Base-by-base conservation (phyloP, 2,329 filamentous ascomycete genomes). In the Helminthosporium solani region DNA sequence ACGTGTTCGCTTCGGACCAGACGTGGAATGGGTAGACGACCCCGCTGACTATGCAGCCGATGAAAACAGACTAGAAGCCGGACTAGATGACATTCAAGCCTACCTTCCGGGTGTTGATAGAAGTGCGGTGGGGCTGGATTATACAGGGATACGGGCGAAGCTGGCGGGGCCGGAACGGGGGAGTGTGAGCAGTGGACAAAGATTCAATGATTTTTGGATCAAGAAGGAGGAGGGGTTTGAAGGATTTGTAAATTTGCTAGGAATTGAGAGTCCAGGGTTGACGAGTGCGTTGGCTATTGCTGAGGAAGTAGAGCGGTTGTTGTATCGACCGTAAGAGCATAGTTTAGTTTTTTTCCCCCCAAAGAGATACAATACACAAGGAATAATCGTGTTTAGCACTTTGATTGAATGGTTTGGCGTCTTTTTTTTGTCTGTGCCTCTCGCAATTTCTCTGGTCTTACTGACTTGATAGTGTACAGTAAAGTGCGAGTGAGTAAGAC, bases 131-230 rank as follows among this genome's bases (percentile, higher is more conserved):
- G 74, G 75, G 31, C 79, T 92, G 2, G 92, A 96, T 70, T 99
- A 97, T 65, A 89, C 89, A 14, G 94, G 94, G 0, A 92, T 99
- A 25, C 75, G 94, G 54, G 92, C 94, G 1, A 99, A 99, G 75
- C 68, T 97, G 52, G 81, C 75, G 1, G 76, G 75, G 28, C 75
- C 81, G 8, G 6, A 31, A 5, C 5, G 14, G 28, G 83, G 83
- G 0, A 84, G 86, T 12, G 83, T 77, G 20, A 74, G 73, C n/a
- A 81, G 80, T 16, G 74, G 75, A 5, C 80, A 81, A 52, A 84
- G 81, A 0, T 95, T 95, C 63, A 78, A 86, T 51, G 94, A 99
- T 68, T 97, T 99, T 65, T 77, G 88, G 14, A 86, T 99, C 36
- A 71, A 78, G 50, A 82, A 80, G 57, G 91, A 96, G 70, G 80